Evolutionary conservation across 1,284 basidiomycete genomes (phyloP), one percentile per base, ranked within the genome.

Genomic region (Vanrija pseudolonga): DNA sequence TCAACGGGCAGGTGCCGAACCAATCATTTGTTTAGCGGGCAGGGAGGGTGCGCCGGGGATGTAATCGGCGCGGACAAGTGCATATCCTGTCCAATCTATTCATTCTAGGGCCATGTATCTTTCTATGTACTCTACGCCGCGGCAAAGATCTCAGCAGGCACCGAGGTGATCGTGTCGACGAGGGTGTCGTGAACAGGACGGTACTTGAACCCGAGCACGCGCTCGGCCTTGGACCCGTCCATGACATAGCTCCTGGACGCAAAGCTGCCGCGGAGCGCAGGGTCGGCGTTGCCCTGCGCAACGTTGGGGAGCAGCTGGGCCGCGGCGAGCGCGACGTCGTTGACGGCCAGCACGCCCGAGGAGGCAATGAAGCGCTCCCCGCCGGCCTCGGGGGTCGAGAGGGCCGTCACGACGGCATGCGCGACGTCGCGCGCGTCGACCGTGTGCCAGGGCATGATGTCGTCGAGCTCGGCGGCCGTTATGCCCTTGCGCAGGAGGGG

Each of bases 351-450:
- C 15, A 15, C 4, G 19, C 38, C 32, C 20, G 20, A 20, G 15
- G 45, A 32, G 11, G 32, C 32, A 61, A 85, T 79, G 65, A 85
- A 82, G 0, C 87, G 78, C 59, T 88, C 74, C 0, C 82, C 83
- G 2, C 79, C 81, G 0, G 85, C 86, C 7, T 43, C 41, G 6
- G 40, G 41, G 3, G 24, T 40, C 7, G 17, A n/a, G 22, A 57
- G 26, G 14, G 52, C 48, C 9, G 12, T 12, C 15, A 51, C 56
- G 2, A 24, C 28, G 0, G 46, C 56, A 20, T 28, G 9, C 17
- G 52, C 51, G 36, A 57, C 56, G 14, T 57, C 56, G 45, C 56
- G 48, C 12, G 51, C 56, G 46, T 58, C 49, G 20, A 51, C 56
- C 4, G 19, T 28, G 14, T 44, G 44, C 42, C 43, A 54, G 20